Percentiles rank a stretch among this genome's conserved stretches.
Evolutionary conservation across 2,329 filamentous ascomycete species (phyloP).

Genomic region (Colletotrichum simmondsii): DNA sequence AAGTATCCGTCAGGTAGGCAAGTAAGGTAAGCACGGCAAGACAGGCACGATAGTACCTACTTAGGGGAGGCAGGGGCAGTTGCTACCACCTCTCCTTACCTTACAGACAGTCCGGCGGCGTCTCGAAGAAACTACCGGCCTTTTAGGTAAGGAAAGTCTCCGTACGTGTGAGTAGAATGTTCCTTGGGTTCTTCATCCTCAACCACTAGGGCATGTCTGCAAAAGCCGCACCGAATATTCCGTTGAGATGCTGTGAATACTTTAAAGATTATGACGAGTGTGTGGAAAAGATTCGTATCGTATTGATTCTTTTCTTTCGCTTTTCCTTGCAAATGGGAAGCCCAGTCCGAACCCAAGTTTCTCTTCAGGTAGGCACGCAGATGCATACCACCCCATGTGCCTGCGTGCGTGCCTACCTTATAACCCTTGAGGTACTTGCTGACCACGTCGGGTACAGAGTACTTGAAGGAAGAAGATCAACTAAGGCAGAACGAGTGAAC

Average conservation of each 20-base stretch:
- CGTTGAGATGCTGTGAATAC: neutral
- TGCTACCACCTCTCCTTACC: too few relatives aligned
- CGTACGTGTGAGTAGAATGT: neutral
- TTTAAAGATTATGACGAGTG: neutral
- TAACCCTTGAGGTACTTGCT: neutral
- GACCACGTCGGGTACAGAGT: neutral
- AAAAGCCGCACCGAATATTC: neutral
- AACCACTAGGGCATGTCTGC: neutral
- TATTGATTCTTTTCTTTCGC: neutral
- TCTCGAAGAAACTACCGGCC: neutral
- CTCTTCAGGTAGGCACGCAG: constrained; percentile 15
- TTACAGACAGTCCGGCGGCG: too few relatives aligned
- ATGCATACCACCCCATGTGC: neutral
- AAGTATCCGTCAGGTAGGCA: too few relatives aligned
- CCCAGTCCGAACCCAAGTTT: neutral
- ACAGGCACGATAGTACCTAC: too few relatives aligned
- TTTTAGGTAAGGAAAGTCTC: neutral
- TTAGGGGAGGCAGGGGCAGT: too few relatives aligned
- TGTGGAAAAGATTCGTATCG: neutral
- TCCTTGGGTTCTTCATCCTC: neutral
- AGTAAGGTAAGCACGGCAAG: too few relatives aligned
- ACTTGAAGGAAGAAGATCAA: too few relatives aligned
- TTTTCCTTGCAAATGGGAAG: neutral
- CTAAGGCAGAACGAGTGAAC: too few relatives aligned
- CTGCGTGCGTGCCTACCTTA: neutral